phyloP scores from a whole-genome alignment of 495 filamentous ascomycete genomes.

The Neurospora sp. region DNA sequence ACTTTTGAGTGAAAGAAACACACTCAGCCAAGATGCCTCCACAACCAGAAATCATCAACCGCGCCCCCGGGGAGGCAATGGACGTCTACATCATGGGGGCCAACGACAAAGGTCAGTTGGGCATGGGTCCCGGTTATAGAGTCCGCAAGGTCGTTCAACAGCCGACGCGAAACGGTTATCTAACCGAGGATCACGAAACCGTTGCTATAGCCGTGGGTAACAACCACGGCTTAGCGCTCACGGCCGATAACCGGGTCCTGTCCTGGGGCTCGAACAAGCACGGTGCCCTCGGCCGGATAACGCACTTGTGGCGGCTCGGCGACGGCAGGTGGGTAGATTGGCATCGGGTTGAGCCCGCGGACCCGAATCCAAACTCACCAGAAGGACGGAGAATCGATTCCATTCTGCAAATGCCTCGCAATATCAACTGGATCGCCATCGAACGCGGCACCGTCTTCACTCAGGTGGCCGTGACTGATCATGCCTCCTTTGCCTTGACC shows the following conservation, averaged over 20 bases:
- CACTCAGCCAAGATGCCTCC: background rate
- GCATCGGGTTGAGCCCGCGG: background rate
- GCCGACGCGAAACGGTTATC: background rate
- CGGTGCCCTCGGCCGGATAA: constrained; percentile 55
- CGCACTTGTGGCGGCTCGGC: constrained; percentile 3
- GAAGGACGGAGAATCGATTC: constrained; percentile 47
- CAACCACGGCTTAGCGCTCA: constrained; percentile 58
- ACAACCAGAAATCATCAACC: background rate
- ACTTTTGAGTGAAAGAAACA: background rate
- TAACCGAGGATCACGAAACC: constrained; percentile 30
- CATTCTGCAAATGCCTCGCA: constrained; percentile 45
- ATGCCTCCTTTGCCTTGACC: constrained; percentile 53
- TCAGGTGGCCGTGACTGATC: constrained; percentile 53
- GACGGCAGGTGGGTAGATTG: background rate
- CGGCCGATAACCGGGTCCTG: constrained; percentile 52
- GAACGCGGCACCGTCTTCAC: constrained; percentile 45
- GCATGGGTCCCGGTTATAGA: constrained; percentile 2
- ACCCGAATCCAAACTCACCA: constrained; percentile 28
- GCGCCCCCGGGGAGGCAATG: background rate
- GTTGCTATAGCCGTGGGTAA: constrained; percentile 55
- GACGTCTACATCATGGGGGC: constrained; percentile 9
- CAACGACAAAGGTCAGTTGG: constrained; percentile 3
- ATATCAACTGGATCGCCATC: constrained; percentile 38
- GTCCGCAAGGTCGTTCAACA: background rate
- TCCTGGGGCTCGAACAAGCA: constrained; percentile 69